Conservation (phyloP, 2,329 filamentous ascomycete genomes). For the Epichloe amarillans region DNA sequence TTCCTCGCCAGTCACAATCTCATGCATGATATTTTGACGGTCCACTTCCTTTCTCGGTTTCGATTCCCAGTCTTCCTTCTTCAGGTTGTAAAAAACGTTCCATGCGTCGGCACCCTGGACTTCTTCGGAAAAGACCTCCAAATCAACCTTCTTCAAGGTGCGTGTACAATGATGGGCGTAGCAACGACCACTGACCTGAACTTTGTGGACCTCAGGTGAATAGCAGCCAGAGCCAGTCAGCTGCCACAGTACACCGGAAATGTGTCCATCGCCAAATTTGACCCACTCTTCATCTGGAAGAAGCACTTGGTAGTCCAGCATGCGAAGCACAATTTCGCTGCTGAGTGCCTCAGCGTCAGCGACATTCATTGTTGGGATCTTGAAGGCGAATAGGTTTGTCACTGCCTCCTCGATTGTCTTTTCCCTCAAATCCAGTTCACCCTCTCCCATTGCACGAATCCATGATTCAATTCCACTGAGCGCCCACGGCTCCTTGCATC, state of each 20-base stretch:
- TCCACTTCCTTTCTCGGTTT: conserved; percentile 79
- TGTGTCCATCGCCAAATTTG: conserved; percentile 67
- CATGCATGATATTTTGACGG: conserved; percentile 85
- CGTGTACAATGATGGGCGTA: conserved; percentile 91
- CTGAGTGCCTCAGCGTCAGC: conserved; percentile 87
- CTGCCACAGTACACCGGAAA: conserved; percentile 88
- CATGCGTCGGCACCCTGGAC: conserved; percentile 63
- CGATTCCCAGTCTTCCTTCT: conserved; percentile 58
- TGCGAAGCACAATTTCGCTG: conserved; percentile 60
- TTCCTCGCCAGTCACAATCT: conserved; percentile 89
- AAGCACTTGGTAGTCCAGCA: conserved; percentile 67
- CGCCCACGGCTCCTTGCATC: conserved; percentile 84
- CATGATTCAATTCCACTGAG: conserved; percentile 76
- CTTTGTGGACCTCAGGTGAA: conserved; percentile 65
- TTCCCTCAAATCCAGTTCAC: conserved; percentile 75
- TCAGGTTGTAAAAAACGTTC: conserved; percentile 78
- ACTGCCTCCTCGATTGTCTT: conserved; percentile 79
- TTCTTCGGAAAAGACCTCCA: conserved; percentile 60
- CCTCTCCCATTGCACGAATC: conserved; percentile 81
- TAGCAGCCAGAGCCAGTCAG: conserved; percentile 88
- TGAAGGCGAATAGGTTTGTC: conserved; percentile 79
- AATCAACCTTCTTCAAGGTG: conserved; percentile 86
- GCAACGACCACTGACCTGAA: conserved; percentile 59
- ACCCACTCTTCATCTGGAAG: conserved; percentile 95
- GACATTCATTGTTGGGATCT: conserved; percentile 96